Evolutionary conservation across 352 stramenopile species (phyloP), one percentile per base, ranked within the genome.

Genomic region (Elongisporangium senticosum): DNA sequence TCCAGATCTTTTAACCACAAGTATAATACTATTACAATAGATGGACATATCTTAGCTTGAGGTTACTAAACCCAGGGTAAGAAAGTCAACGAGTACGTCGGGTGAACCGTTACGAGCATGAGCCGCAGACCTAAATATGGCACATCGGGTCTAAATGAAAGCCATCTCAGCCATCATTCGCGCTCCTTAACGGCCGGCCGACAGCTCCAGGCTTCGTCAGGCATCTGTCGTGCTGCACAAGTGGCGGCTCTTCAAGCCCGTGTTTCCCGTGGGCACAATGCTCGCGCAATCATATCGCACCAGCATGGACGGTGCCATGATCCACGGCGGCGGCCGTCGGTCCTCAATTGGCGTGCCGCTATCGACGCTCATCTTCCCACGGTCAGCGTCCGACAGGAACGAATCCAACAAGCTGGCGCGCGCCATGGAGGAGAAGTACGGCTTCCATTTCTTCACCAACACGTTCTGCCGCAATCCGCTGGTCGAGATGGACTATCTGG

Each of bases 381-480:
- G 75, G 3, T 90, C 80, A n/a, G 77, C 79, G 2, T 69, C 72
- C 8, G 80, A 89, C 39, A 76, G 74, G 11, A 79, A 81, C 63
- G 83, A 90, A 50, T 89, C 77, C 23, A 72, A 74, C 63, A 87
- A 87, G 52, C 64, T 87, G 22, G 82, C 79, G 39, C 66, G 66
- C 22, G 62, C 70, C 11, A 84, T 90, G 75, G 81, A 90, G 64
- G 83, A 93, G 58, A 85, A 81, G 62, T 90, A 87, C 59, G 83
- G 80, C 55, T 93, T 93, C 68, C 79, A 93, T 71, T 93, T 80
- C 57, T 69, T 93, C 55, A 90, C 81, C 40, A 90, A 90, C 65
- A 66, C 72, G 7, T 90, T 93, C 61, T 87, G 74, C 23, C 59
- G 77, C 55, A 69, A 74, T 19, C 68, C 74, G 39, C 61, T 83